A percentile compares a stretch with the other conserved stretches of the same genome.
phyloP scores from a whole-genome alignment of 2,329 filamentous ascomycete genomes.

The Fusarium sp. region DNA sequence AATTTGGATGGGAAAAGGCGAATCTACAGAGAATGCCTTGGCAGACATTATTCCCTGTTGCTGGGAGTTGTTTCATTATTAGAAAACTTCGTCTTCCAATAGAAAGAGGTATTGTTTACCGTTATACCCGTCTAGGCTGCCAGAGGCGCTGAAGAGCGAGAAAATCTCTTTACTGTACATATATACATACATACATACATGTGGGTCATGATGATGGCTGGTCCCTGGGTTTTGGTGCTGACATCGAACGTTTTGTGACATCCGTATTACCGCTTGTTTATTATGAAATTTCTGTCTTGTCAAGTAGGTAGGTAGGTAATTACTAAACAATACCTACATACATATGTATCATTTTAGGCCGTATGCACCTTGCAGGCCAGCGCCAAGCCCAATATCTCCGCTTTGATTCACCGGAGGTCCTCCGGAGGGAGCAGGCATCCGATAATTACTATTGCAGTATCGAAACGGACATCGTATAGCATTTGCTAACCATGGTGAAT shows the following conservation, averaged over 20 bases:
- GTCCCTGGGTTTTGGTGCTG: background rate
- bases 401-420: slow-evolving; percentile 4
- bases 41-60: background rate
- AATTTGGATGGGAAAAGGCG: background rate
- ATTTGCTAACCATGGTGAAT: background rate
- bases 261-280: background rate
- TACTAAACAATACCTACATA: background rate
- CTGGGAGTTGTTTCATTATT: background rate
- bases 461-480: background rate
- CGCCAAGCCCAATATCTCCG: background rate
- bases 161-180: slow-evolving; percentile 1
- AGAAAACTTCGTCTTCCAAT: background rate
- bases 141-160: background rate
- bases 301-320: background rate
- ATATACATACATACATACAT: background rate
- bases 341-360: background rate
- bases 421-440: slow-evolving; percentile 10
- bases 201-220: background rate
- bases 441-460: background rate
- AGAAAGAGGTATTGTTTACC: background rate
- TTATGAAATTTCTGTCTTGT: slow-evolving; percentile 1
- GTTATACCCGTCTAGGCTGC: background rate
- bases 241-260: background rate
- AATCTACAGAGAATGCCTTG: background rate
- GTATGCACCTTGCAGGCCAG: background rate